Base-by-base conservation (phyloP, 2,329 filamentous ascomycete species). In the Purpureocillium lavendulum region DNA sequence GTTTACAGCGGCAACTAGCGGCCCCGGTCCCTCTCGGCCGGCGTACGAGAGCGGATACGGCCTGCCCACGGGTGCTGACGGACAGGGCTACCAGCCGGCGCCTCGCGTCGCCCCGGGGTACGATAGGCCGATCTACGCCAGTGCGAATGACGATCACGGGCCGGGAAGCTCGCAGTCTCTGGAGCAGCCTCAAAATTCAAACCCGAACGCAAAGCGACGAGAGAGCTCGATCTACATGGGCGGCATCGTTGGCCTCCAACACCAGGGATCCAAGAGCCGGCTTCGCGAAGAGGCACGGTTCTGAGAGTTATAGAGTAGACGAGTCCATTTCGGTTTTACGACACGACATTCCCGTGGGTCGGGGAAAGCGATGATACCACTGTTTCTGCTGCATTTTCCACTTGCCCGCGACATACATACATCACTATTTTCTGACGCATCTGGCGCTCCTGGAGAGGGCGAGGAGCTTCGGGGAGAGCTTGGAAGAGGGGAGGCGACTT, bases 191-290 rank as follows among this genome's bases (percentile, higher is more conserved):
- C 39, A 72, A 35, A 66, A 66, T 11, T 7, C 29, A 12, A 39
- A 28, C 15, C 29, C 30, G 17, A 39, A 21, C 21, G 40, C 50
- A 49, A 44, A 73, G 64, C 66, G 75, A 36, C 70, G 78, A 36
- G 77, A 82, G 57, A 82, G 79, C 50, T 64, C 67, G 34, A 75
- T 82, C 56, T 75, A 79, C 44, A 66, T 72, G 52, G 65, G 71
- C 42, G 62, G 63, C 15, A 63, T 70, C 47, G 55, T 60, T 37
- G 65, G 67, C 18, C 56, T 75, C 26, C 70, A 65, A 39, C 65
- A 69, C 15, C 72, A 75, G 47, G 59, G 60, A 30, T 72, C 70
- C 0, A 71, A 68, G 51, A 75, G 71, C 47, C 72, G 72, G 10
- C 59, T 77, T 28, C 64, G 72, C 30, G 73, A 77, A 45, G 72